These are phyloP conservation scores for Berkeleyomyces rouxiae DNA, from an alignment of 2,329 filamentous ascomycete genomes.

Conservation along the genomic window DNA sequence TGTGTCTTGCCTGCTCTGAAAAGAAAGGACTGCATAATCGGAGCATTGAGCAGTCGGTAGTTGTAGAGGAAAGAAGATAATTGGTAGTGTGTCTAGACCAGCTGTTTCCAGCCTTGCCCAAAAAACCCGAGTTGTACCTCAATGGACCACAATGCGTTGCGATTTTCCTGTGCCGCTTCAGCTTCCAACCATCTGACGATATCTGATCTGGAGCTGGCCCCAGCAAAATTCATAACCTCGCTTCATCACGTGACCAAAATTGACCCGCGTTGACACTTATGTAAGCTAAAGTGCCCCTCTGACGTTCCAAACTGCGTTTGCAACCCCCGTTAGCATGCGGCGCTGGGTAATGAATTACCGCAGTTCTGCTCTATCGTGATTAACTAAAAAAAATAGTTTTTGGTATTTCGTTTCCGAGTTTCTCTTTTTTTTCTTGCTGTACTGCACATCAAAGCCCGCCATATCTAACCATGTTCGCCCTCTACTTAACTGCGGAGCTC, in stretches of 20 bases:
- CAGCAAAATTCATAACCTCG: not conserved
- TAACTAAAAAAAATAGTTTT: not conserved
- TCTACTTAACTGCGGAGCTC: slow-evolving; percentile 51
- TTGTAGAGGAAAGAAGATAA: not conserved
- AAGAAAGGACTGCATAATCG: slow-evolving; percentile 49
- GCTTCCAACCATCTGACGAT: not conserved
- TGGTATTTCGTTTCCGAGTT: not conserved
- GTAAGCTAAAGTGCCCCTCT: not conserved
- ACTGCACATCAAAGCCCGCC: not conserved
- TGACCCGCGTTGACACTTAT: not conserved
- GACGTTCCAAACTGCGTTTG: not conserved
- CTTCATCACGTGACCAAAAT: not conserved
- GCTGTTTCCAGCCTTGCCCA: not conserved
- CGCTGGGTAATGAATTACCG: not conserved
- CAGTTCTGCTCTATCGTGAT: not conserved
- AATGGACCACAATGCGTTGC: not conserved
- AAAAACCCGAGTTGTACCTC: not conserved
- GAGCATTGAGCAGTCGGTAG: not conserved
- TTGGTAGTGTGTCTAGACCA: too few relatives aligned
- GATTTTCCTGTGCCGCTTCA: not conserved
- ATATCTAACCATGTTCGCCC: slow-evolving; percentile 39
- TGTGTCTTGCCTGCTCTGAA: slow-evolving; percentile 47
- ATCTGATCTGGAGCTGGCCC: not conserved
- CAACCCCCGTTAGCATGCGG: not conserved
- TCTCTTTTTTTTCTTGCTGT: not conserved